phyloP scores from a whole-genome alignment of 2,329 filamentous ascomycete genomes.

The Thelonectria rubi region DNA sequence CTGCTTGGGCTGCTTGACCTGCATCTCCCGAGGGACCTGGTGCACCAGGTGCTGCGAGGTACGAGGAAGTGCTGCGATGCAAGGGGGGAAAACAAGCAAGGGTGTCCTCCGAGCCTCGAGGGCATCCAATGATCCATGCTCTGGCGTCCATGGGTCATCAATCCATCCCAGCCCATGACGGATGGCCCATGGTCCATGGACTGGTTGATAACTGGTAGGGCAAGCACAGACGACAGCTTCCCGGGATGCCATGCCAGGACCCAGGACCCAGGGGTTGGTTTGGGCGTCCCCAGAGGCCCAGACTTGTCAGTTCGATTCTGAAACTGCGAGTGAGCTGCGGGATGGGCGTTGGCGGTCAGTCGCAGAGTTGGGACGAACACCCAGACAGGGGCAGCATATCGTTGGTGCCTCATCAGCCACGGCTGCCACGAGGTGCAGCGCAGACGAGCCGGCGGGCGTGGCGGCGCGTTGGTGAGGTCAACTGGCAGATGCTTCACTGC shows the following conservation, averaged over 20 bases:
- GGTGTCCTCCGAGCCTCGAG: conserved; percentile 8
- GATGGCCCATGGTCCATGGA: conserved; percentile 4
- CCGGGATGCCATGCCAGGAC: conserved; percentile 6
- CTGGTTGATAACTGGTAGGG: neutral
- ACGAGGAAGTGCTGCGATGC: neutral
- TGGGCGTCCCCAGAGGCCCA: conserved; percentile 4
- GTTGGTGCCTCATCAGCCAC: neutral
- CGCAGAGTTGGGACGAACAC: conserved; percentile 24
- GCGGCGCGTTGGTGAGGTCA: neutral
- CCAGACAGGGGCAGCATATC: neutral
- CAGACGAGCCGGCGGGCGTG: neutral
- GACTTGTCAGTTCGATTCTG: conserved; percentile 13
- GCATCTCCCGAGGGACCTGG: conserved; percentile 7
- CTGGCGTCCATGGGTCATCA: conserved; percentile 3
- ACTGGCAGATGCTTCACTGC: neutral
- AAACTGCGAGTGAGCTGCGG: conserved; percentile 15
- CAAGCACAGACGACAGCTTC: conserved; percentile 15
- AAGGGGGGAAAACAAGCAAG: conserved; percentile 11
- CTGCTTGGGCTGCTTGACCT: conserved; percentile 7
- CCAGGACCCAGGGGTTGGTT: conserved; percentile 6
- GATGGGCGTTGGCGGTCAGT: conserved; percentile 4
- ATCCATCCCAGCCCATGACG: neutral
- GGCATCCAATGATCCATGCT: conserved; percentile 16
- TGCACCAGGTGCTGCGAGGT: conserved; percentile 10
- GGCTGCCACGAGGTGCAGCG: neutral